These are phyloP conservation scores for Pelargonium nanum DNA, from an alignment of 345 rosid genomes.

Conservation along the genomic window DNA sequence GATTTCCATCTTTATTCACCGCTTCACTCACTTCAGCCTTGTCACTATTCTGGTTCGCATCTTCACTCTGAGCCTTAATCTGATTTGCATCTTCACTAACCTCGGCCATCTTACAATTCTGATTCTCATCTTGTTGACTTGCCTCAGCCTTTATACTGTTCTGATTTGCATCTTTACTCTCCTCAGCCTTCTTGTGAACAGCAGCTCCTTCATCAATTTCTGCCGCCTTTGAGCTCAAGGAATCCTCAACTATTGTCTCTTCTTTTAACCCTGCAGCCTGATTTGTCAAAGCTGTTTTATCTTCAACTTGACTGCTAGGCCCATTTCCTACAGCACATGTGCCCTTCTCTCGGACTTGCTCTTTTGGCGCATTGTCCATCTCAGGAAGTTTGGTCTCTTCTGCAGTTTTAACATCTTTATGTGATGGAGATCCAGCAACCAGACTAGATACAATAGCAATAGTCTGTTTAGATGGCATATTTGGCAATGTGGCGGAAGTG, in stretches of 20 bases:
- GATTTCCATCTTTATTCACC: no score
- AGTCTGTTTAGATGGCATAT: constrained; percentile 16
- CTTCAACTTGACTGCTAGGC: constrained; percentile 9
- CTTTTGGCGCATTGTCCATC: constrained; percentile 17
- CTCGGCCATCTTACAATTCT: background rate
- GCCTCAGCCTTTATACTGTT: background rate
- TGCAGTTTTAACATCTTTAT: constrained; percentile 19
- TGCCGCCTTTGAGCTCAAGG: constrained; percentile 10
- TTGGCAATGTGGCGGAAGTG: constrained; percentile 18
- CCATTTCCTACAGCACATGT: constrained; percentile 13
- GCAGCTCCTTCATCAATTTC: constrained; percentile 12
- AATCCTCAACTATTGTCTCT: constrained; percentile 11
- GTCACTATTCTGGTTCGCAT: background rate
- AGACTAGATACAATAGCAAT: constrained; percentile 14
- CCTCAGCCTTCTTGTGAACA: constrained; percentile 13
- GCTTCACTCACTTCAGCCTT: background rate
- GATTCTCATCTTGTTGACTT: background rate
- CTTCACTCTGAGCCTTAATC: background rate
- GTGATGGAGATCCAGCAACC: constrained; percentile 14
- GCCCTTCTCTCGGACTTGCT: constrained; percentile 18
- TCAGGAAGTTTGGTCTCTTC: constrained; percentile 15
- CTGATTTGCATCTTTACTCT: constrained; percentile 7
- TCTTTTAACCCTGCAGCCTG: constrained; percentile 19
- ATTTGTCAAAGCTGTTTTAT: constrained; percentile 19
- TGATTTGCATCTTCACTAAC: background rate